phyloP scores from a whole-genome alignment of 176 grass and related monocot species.

The Elymus sibiricus region DNA sequence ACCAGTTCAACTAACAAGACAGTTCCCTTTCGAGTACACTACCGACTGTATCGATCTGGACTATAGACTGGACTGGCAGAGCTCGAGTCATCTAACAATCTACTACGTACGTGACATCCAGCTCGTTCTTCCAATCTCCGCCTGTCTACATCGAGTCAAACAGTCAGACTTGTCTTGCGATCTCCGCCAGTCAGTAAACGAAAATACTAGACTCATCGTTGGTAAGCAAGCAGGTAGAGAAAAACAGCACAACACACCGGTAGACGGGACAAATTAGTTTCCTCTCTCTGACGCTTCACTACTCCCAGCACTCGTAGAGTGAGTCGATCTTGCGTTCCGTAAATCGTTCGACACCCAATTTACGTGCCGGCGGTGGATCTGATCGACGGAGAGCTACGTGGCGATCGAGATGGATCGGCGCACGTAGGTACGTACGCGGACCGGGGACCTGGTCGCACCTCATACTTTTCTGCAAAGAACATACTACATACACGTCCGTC shows the following conservation, averaged over 20 bases:
- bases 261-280: neutral
- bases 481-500: neutral
- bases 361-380: neutral
- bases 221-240: neutral
- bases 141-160: neutral
- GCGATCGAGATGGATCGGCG: neutral
- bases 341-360: neutral
- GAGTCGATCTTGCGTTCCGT: neutral
- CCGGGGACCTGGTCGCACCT: neutral
- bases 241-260: neutral
- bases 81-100: neutral
- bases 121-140: neutral
- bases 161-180: neutral
- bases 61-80: constrained; percentile 22
- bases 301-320: neutral
- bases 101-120: neutral
- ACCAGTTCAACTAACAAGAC: neutral
- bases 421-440: neutral
- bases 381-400: neutral
- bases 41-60: neutral
- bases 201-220: too few relatives aligned
- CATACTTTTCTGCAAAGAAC: neutral
- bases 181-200: neutral
- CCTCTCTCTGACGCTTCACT: neutral
- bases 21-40: neutral